phyloP scores from a whole-genome alignment of 257 asterid species.

The Prunella vulgaris region DNA sequence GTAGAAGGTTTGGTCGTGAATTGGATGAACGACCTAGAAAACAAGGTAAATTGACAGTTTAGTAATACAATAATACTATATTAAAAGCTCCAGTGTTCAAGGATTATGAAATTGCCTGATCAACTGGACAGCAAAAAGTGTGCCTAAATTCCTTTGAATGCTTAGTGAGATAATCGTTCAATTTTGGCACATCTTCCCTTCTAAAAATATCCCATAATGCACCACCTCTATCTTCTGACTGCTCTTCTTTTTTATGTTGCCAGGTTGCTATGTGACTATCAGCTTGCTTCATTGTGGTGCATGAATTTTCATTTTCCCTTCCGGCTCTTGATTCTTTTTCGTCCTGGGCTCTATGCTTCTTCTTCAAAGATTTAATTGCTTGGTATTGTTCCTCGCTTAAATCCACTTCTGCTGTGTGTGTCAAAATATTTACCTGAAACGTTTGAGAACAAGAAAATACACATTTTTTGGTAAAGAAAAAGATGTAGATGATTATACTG shows the following conservation, averaged over 20 bases:
- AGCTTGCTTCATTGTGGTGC: neutral
- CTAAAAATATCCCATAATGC: slow-evolving; percentile 96
- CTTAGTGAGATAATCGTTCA: slow-evolving; percentile 61
- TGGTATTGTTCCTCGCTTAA: slow-evolving; percentile 45
- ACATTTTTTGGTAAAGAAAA: neutral
- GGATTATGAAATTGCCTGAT: slow-evolving; percentile 39
- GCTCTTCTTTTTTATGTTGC: slow-evolving; percentile 18
- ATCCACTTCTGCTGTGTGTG: slow-evolving; percentile 71
- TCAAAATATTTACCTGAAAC: slow-evolving; percentile 81
- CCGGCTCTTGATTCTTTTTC: slow-evolving; percentile 38
- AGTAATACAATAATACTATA: neutral
- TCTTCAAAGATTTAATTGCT: slow-evolving; percentile 58
- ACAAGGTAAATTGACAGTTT: neutral
- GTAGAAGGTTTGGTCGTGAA: slow-evolving; percentile 89
- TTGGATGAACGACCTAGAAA: slow-evolving; percentile 80
- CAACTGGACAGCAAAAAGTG: slow-evolving; percentile 75
- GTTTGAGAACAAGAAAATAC: neutral
- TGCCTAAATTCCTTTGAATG: slow-evolving; percentile 79
- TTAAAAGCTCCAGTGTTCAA: neutral
- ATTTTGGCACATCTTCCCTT: slow-evolving; percentile 81
- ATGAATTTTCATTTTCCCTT: slow-evolving; percentile 1
- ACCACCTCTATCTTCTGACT: slow-evolving; percentile 38
- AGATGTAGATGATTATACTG: neutral
- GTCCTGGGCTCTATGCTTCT: slow-evolving; percentile 72
- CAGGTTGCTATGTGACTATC: neutral